phyloP scores from a whole-genome alignment of 768 basidiomycete species.

The Termitomyces sp. region DNA sequence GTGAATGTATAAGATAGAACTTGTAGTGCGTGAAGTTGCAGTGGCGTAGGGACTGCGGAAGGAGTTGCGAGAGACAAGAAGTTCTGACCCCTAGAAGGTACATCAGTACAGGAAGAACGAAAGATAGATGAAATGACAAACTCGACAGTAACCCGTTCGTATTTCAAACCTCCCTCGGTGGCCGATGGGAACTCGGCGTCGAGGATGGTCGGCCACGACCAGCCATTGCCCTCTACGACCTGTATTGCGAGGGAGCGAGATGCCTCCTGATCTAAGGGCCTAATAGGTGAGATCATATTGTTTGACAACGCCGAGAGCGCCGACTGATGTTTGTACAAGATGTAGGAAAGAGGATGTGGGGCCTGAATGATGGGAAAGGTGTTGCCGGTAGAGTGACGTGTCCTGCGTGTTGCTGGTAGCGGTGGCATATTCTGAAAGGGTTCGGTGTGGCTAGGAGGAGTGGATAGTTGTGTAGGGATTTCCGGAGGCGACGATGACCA shows the following conservation, averaged over 20 bases:
- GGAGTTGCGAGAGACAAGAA: conserved; percentile 50
- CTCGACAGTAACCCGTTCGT: conserved; percentile 35
- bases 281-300: not conserved
- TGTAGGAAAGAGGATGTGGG: conserved; percentile 26
- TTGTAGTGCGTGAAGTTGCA: conserved; percentile 60
- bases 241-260: conserved; percentile 26
- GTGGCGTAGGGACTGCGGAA: conserved; percentile 43
- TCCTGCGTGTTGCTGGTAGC: not conserved
- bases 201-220: conserved; percentile 44
- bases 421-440: conserved; percentile 6
- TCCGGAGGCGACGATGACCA: conserved; percentile 58
- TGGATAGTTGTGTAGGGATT: conserved; percentile 13
- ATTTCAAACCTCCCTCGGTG: conserved; percentile 34
- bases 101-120: conserved; percentile 5
- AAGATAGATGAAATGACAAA: conserved; percentile 21
- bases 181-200: conserved; percentile 41
- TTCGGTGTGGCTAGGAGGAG: conserved; percentile 1
- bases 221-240: conserved; percentile 35
- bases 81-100: conserved; percentile 37
- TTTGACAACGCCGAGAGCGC: conserved; percentile 33
- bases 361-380: conserved; percentile 1
- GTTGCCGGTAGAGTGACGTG: not conserved
- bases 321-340: conserved; percentile 37
- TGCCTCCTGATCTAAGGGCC: conserved; percentile 7
- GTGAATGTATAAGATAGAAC: conserved; percentile 57